These are phyloP conservation scores for Peltaster fructicola DNA, from an alignment of 2,329 filamentous ascomycete genomes.

Conservation along the genomic window DNA sequence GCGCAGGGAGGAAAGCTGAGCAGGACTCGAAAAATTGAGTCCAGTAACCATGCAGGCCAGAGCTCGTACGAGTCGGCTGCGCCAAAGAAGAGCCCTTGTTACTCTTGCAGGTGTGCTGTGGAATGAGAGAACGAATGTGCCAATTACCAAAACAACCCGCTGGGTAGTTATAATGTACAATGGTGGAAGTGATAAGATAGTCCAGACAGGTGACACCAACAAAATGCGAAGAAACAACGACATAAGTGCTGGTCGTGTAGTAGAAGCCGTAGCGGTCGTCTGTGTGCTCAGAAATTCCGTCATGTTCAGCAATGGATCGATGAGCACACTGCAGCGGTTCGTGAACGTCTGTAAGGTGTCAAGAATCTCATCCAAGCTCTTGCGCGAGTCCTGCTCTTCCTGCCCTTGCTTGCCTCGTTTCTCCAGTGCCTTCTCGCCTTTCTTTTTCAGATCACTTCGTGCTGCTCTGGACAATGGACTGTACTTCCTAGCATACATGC, in stretches of 20 bases:
- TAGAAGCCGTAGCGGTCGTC: slow-evolving; percentile 75
- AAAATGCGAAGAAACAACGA: slow-evolving; percentile 79
- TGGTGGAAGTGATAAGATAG: slow-evolving; percentile 63
- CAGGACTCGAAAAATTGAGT: slow-evolving; percentile 44
- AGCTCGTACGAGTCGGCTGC: slow-evolving; percentile 57
- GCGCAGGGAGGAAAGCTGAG: slow-evolving; percentile 22
- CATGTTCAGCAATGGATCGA: slow-evolving; percentile 74
- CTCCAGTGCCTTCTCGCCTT: slow-evolving; percentile 39
- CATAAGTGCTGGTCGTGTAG: slow-evolving; percentile 75
- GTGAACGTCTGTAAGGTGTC: slow-evolving; percentile 85
- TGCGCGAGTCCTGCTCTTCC: slow-evolving; percentile 63
- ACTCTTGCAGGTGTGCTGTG: slow-evolving; percentile 77
- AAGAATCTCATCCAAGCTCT: slow-evolving; percentile 92
- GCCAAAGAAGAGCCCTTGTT: slow-evolving; percentile 75
- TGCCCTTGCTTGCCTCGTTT: slow-evolving; percentile 19
- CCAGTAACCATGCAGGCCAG: slow-evolving; percentile 61
- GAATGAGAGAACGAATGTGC: slow-evolving; percentile 77
- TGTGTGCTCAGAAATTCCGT: slow-evolving; percentile 80
- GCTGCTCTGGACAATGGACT: slow-evolving; percentile 78
- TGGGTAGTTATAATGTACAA: slow-evolving; percentile 73
- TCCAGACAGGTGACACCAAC: slow-evolving; percentile 76
- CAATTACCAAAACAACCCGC: slow-evolving; percentile 66
- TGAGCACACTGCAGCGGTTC: slow-evolving; percentile 72
- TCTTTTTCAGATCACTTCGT: slow-evolving; percentile 46
- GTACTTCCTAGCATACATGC: slow-evolving; percentile 83